These are phyloP conservation scores for Starmerella bombi DNA, from an alignment of 805 yeast species.

Conservation along the genomic window DNA sequence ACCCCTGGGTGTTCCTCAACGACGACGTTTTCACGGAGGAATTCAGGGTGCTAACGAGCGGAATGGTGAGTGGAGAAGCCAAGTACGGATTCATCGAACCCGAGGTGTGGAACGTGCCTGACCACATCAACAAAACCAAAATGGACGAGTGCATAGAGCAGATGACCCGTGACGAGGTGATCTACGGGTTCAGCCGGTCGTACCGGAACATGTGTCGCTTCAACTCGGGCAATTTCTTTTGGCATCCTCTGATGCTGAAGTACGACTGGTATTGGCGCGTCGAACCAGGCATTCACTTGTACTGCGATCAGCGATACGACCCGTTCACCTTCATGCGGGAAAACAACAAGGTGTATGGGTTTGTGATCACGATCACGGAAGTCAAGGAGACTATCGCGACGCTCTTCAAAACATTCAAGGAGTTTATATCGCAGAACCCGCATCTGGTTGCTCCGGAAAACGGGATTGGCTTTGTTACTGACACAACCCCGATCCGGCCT, in stretches of 20 bases:
- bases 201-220: conserved; percentile 92
- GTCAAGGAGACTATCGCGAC: conserved; percentile 77
- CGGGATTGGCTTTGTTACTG: conserved; percentile 43
- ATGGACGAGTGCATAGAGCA: conserved; percentile 37
- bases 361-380: conserved; percentile 72
- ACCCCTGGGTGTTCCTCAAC: conserved; percentile 92
- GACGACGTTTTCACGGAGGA: conserved; percentile 76
- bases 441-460: conserved; percentile 52
- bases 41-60: conserved; percentile 53
- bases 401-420: conserved; percentile 60
- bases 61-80: conserved; percentile 62
- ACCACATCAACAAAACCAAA: conserved; percentile 46
- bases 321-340: conserved; percentile 72
- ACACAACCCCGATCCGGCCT: conserved; percentile 31
- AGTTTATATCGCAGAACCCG: conserved; percentile 47
- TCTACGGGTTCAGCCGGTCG: conserved; percentile 53
- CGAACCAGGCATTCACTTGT: conserved; percentile 82
- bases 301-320: conserved; percentile 60
- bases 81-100: conserved; percentile 69
- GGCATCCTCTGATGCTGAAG: conserved; percentile 53
- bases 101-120: conserved; percentile 74
- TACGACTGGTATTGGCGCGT: conserved; percentile 92
- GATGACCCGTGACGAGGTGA: conserved; percentile 36
- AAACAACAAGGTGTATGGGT: conserved; percentile 70
- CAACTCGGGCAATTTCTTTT: conserved; percentile 81